Evolutionary conservation across 2,329 filamentous ascomycete species (phyloP).

Genomic region (Parastagonospora avenae): DNA sequence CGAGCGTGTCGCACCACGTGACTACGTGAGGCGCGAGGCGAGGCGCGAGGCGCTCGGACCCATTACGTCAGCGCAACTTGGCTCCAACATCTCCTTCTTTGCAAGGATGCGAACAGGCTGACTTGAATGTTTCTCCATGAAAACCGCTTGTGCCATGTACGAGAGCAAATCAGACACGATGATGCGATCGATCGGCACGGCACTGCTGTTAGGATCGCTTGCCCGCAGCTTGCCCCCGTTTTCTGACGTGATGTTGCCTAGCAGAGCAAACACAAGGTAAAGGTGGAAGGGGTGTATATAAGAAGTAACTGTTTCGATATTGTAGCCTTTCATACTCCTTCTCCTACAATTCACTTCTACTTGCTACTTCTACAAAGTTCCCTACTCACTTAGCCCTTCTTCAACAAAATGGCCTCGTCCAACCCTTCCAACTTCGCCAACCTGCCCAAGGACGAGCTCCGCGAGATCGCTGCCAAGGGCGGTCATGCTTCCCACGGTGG

Average conservation of each 20-base stretch:
- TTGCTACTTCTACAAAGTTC: neutral
- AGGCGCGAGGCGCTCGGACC: conserved; percentile 7
- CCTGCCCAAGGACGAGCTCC: conserved; percentile 56
- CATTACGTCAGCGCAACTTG: conserved; percentile 24
- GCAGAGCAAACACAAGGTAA: conserved; percentile 15
- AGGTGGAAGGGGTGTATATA: conserved; percentile 12
- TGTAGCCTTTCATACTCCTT: neutral
- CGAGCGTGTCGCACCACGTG: conserved; percentile 5
- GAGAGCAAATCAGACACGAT: conserved; percentile 9
- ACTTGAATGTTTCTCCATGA: neutral
- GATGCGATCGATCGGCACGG: conserved; percentile 10
- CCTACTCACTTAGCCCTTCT: conserved; percentile 1
- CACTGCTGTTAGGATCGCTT: neutral
- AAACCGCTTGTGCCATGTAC: neutral
- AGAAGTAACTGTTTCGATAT: neutral
- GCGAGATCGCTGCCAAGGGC: conserved; percentile 56
- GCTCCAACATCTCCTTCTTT: neutral
- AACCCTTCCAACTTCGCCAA: conserved; percentile 61
- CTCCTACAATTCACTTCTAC: neutral
- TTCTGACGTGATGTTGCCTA: conserved; percentile 24
- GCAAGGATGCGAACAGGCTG: conserved; percentile 27
- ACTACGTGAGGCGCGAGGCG: conserved; percentile 19
- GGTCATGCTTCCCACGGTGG: conserved; percentile 49
- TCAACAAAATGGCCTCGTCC: conserved; percentile 42
- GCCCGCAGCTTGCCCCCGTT: conserved; percentile 7